Conservation (phyloP, 306 rosid genomes). For the Urtica urens region DNA sequence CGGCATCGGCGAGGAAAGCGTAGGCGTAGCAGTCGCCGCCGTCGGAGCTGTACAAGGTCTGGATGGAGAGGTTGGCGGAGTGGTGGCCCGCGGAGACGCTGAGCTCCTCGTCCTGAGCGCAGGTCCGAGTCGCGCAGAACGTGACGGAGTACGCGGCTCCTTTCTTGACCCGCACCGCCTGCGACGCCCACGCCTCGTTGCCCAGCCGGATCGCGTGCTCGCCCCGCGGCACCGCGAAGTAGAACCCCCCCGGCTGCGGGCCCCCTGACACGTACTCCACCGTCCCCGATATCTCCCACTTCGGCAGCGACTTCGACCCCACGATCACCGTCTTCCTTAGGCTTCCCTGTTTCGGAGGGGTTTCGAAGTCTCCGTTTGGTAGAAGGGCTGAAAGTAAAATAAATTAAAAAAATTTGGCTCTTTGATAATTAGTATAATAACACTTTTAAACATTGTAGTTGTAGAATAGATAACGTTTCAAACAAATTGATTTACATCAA, state of each 20-base stretch:
- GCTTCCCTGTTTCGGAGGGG: slow-evolving; percentile 23
- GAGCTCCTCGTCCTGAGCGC: slow-evolving; percentile 42
- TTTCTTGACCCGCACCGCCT: slow-evolving; percentile 13
- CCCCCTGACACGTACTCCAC: slow-evolving; percentile 48
- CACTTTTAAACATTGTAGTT: no score
- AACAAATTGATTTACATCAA: no score
- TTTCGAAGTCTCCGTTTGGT: slow-evolving; percentile 46
- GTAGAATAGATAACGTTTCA: no score
- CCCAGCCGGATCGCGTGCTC: slow-evolving; percentile 40
- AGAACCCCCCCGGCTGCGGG: slow-evolving; percentile 46
- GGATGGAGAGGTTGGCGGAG: slow-evolving; percentile 28
- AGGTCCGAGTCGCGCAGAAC: slow-evolving; percentile 44
- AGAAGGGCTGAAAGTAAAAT: slow-evolving; percentile 16
- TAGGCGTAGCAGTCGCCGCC: slow-evolving; percentile 43
- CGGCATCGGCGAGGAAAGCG: slow-evolving; percentile 22
- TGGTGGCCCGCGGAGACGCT: slow-evolving; percentile 14
- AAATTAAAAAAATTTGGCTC: not conserved
- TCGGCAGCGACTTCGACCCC: slow-evolving; percentile 42
- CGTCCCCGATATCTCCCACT: slow-evolving; percentile 42
- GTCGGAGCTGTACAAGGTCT: slow-evolving; percentile 30
- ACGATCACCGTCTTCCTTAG: slow-evolving; percentile 34
- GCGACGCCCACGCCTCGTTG: slow-evolving; percentile 45
- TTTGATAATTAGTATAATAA: no score
- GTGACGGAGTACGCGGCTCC: slow-evolving; percentile 31
- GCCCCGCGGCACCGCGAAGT: slow-evolving; percentile 33